Evolutionary conservation across 1,284 basidiomycete species (phyloP).

Genomic region (Trichosporon faecale): DNA sequence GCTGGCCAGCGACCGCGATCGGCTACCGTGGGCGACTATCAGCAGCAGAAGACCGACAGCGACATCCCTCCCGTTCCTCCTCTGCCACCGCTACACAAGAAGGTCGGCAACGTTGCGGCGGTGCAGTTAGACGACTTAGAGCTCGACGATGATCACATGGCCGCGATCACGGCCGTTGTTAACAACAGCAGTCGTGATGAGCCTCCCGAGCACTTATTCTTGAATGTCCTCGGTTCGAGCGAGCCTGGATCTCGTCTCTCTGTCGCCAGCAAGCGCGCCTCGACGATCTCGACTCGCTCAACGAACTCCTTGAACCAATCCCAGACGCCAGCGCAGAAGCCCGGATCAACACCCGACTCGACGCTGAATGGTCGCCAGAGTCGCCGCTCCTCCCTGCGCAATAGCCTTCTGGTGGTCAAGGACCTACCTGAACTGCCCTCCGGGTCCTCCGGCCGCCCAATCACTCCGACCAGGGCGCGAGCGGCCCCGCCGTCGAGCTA

Average conservation of each 20-base stretch:
- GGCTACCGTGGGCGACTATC: not conserved
- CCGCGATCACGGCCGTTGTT: conserved; percentile 1
- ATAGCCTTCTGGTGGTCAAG: conserved; percentile 6
- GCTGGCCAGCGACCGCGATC: not conserved
- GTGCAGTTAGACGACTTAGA: conserved; percentile 1
- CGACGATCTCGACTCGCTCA: not conserved
- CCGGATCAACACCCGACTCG: not conserved
- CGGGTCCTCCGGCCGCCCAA: not conserved
- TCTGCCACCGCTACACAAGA: not conserved
- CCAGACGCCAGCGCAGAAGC: not conserved
- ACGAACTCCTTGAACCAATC: not conserved
- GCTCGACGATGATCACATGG: conserved; percentile 7
- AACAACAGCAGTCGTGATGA: not conserved
- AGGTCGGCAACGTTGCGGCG: not conserved
- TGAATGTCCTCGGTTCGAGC: not conserved
- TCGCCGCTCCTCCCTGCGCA: conserved; percentile 3
- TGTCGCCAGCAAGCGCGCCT: not conserved
- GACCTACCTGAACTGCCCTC: conserved; percentile 6
- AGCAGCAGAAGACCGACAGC: not conserved
- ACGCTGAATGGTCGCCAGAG: not conserved
- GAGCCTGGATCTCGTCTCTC: not conserved
- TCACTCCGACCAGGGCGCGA: conserved; percentile 7
- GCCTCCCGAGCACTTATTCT: conserved; percentile 2
- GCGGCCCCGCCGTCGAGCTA: not conserved
- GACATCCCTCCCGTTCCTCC: conserved; percentile 3